These are phyloP conservation scores for Monilinia vaccinii-corymbosi DNA, from an alignment of 2,329 filamentous ascomycete genomes.

Conservation along the genomic window DNA sequence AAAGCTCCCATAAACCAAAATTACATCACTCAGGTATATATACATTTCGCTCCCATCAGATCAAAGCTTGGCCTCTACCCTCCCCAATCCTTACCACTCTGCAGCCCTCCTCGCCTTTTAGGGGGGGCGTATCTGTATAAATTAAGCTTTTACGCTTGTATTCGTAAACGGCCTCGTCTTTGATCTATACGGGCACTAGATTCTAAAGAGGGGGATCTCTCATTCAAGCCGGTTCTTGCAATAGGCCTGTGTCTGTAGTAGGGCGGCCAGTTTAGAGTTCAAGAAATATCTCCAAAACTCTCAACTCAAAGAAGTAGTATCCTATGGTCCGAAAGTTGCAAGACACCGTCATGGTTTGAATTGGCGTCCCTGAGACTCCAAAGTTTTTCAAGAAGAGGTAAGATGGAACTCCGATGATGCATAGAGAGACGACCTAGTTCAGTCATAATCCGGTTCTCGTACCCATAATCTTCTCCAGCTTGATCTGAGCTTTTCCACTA, in stretches of 20 bases:
- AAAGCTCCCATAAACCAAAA: too few relatives aligned
- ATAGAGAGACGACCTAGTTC: conserved; percentile 44
- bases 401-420: conserved; percentile 21
- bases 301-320: conserved; percentile 2
- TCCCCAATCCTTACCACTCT: too few relatives aligned
- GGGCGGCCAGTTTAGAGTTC: background rate
- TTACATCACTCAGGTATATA: too few relatives aligned
- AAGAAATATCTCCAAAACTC: background rate
- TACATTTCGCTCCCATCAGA: too few relatives aligned
- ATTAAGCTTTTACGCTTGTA: too few relatives aligned
- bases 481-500: conserved; percentile 29
- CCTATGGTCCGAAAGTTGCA: background rate
- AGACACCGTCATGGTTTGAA: background rate
- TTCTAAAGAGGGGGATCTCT: too few relatives aligned
- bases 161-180: too few relatives aligned
- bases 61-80: too few relatives aligned
- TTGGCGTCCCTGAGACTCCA: conserved; percentile 16
- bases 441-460: conserved; percentile 48
- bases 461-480: conserved; percentile 43
- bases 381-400: conserved; percentile 24
- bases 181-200: too few relatives aligned
- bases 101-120: too few relatives aligned
- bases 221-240: too few relatives aligned
- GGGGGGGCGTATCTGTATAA: too few relatives aligned
- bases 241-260: background rate